Conservation (phyloP, 495 filamentous ascomycete genomes). For the Penicillium dipodomyicola region DNA sequence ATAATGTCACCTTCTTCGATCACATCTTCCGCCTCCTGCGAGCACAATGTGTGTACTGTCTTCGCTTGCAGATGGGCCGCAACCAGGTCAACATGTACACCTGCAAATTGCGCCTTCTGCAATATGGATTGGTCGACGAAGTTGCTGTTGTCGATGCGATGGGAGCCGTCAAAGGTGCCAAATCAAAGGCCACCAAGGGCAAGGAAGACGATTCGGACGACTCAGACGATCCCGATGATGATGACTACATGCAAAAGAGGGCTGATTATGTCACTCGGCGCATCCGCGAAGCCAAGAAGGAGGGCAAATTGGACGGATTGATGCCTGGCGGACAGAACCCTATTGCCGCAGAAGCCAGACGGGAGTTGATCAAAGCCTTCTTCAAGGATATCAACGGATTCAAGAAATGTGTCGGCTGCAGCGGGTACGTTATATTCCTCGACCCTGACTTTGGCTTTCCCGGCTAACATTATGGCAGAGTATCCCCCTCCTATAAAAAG, state of each 20-base stretch:
- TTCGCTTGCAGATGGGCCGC: slow-evolving; percentile 71
- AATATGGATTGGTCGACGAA: slow-evolving; percentile 76
- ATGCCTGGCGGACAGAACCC: slow-evolving; percentile 72
- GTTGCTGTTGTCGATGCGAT: slow-evolving; percentile 65
- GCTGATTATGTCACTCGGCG: slow-evolving; percentile 66
- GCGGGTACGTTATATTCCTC: slow-evolving; percentile 48
- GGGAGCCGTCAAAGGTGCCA: slow-evolving; percentile 30
- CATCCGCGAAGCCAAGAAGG: slow-evolving; percentile 54
- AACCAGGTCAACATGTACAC: slow-evolving; percentile 68
- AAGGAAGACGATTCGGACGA: slow-evolving; percentile 49
- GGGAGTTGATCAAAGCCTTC: slow-evolving; percentile 75
- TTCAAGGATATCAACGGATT: slow-evolving; percentile 61
- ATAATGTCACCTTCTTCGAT: slow-evolving; percentile 92
- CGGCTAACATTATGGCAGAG: slow-evolving; percentile 37
- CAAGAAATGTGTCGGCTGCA: slow-evolving; percentile 72
- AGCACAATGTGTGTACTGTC: slow-evolving; percentile 86
- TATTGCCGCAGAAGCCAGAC: slow-evolving; percentile 70
- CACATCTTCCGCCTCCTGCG: slow-evolving; percentile 80
- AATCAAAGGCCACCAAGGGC: slow-evolving; percentile 30
- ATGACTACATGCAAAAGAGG: slow-evolving; percentile 63
- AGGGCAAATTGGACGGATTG: slow-evolving; percentile 45
- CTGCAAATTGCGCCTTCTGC: slow-evolving; percentile 85
- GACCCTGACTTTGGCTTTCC: slow-evolving; percentile 4
- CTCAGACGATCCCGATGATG: slow-evolving; percentile 54
- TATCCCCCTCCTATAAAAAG: slow-evolving; percentile 77